Base-by-base conservation (phyloP, 257 asterid genomes). In the Solanum chmielewskii region DNA sequence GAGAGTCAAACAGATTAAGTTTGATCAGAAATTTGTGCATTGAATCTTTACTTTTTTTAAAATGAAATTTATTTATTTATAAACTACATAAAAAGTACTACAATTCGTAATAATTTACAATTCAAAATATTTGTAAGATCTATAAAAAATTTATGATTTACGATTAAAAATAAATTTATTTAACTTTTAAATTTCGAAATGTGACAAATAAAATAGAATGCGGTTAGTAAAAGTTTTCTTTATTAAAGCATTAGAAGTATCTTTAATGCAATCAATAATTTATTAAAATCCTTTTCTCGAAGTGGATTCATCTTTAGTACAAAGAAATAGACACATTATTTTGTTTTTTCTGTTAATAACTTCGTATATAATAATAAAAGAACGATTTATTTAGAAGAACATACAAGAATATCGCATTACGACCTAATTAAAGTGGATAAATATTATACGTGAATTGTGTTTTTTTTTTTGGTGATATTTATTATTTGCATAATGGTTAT, bases 31-130 rank as follows among this genome's bases (percentile, higher is more conserved):
- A 33, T 33, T 33, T 4, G 35, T 4, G 35, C 35, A 33, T 33
- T 1, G 0, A 33, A 33, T 3, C 5, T 33, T 33, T 3, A 33
- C 4, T 33, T 33, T 33, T 33, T 33, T 33, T 33, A 0, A 33
- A 0, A 33, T 33, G 0, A 33, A 33, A 33, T 33, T 33, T 33
- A 3, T 1, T 3, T 33, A 33, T 33, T 33, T 33, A 4, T 33
- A 33, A 33, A 33, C 5, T 33, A 33, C 5, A 33, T 33, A 33
- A 33, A 4, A 33, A 3, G 35, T 33, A 33, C 35, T 33, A 33
- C 1, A 1, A 33, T 1, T 33, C 5, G 1, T 0, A 33, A 33
- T 33, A 33, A 33, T 33, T 33, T 0, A 33, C 4, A 33, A 4
- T 33, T 33, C 1, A 4, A 33, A 4, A 33, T 33, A 33, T 33